These are phyloP conservation scores for Psidium guajava DNA, from an alignment of 345 rosid species.

Conservation along the genomic window DNA sequence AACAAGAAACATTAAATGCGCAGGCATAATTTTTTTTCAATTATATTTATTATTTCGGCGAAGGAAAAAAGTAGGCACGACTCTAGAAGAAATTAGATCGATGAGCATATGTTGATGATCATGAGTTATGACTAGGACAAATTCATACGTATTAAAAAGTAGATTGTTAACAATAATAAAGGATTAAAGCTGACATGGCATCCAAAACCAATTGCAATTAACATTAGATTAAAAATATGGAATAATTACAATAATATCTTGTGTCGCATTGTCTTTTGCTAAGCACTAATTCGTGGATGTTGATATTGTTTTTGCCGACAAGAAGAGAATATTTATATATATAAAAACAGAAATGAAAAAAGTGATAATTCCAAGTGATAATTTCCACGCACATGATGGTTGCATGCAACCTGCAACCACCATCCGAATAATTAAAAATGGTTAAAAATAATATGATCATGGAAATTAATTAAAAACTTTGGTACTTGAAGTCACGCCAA, in stretches of 20 bases:
- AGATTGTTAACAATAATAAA: not conserved
- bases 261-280: not conserved
- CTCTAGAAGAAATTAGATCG: not conserved
- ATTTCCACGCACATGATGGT: not conserved
- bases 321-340: not conserved
- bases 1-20: not conserved
- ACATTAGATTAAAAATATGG: not conserved
- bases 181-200: not conserved
- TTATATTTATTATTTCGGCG: too few relatives aligned
- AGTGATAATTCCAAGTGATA: not conserved
- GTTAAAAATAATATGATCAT: not conserved
- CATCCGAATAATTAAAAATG: not conserved
- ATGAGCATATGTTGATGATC: not conserved
- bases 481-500: not conserved
- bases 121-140: not conserved
- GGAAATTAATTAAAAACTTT: not conserved
- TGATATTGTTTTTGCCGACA: not conserved
- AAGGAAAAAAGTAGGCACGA: too few relatives aligned
- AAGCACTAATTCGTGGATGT: not conserved
- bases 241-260: not conserved
- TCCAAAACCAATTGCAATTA: not conserved
- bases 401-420: not conserved
- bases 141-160: not conserved
- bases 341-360: not conserved
- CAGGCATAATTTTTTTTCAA: not conserved